These are phyloP conservation scores for Apiotrichum sp. DNA, from an alignment of 1,284 basidiomycete genomes.

Conservation along the genomic window DNA sequence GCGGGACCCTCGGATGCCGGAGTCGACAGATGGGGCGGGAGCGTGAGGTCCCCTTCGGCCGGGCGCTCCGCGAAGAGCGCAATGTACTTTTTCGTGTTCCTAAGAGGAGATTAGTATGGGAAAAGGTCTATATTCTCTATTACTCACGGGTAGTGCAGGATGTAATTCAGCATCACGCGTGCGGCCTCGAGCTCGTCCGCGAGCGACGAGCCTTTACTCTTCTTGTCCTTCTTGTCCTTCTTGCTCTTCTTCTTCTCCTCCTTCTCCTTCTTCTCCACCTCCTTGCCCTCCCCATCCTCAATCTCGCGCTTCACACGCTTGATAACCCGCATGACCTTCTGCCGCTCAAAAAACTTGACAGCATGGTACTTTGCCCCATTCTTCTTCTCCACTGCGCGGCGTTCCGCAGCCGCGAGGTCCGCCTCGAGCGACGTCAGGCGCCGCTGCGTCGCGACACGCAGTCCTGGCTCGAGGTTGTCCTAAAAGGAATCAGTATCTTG, in stretches of 20 bases:
- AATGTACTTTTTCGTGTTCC: constrained; percentile 75
- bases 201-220: constrained; percentile 41
- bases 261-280: constrained; percentile 26
- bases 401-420: constrained; percentile 62
- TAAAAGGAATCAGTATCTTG: constrained; percentile 29
- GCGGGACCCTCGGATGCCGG: constrained; percentile 46
- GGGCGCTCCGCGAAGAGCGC: constrained; percentile 56
- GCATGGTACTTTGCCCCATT: constrained; percentile 72
- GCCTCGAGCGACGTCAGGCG: constrained; percentile 65
- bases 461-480: constrained; percentile 70
- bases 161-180: constrained; percentile 73
- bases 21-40: constrained; percentile 50
- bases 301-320: constrained; percentile 56
- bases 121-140: constrained; percentile 29
- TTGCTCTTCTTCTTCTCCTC: constrained; percentile 32
- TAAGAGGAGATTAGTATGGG: constrained; percentile 2
- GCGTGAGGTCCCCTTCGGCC: constrained; percentile 20
- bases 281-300: constrained; percentile 36
- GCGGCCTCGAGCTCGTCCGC: constrained; percentile 53
- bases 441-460: constrained; percentile 69
- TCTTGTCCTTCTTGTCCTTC: constrained; percentile 12
- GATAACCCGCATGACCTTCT: constrained; percentile 70
- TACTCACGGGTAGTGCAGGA: constrained; percentile 57
- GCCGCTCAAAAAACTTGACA: constrained; percentile 81
- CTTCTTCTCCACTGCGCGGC: constrained; percentile 60